Evolutionary conservation across 805 yeast species (phyloP).

Genomic region (Debaryomyces castellii): DNA sequence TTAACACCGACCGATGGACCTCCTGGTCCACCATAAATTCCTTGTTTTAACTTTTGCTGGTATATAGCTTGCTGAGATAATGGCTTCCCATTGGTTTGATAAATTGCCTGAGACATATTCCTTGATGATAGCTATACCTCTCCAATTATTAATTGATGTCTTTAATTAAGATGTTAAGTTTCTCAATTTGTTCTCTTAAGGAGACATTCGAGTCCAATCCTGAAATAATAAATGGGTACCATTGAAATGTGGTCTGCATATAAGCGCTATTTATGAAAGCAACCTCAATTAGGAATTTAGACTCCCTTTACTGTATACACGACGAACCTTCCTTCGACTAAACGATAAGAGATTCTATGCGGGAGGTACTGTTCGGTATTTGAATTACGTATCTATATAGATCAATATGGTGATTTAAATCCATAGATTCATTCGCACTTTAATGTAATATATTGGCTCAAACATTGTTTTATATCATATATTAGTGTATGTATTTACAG

Average conservation of each 20-base stretch:
- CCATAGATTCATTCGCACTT: too few species aligned
- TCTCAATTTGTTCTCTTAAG: not conserved
- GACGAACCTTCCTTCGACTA: not conserved
- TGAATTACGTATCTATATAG: not conserved
- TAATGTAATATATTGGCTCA: too few species aligned
- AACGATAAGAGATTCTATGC: not conserved
- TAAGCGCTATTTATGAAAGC: not conserved
- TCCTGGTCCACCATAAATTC: constrained; percentile 54
- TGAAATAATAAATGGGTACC: not conserved
- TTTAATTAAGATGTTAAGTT: not conserved
- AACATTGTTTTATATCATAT: too few species aligned
- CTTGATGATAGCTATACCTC: not conserved
- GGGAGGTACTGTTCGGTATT: not conserved
- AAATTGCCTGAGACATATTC: constrained; percentile 44
- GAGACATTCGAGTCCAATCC: not conserved
- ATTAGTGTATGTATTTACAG: not conserved
- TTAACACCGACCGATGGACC: constrained; percentile 59
- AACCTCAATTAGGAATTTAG: not conserved
- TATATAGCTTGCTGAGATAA: constrained; percentile 73
- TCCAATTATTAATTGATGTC: not conserved
- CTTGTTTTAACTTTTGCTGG: constrained; percentile 70
- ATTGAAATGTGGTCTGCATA: not conserved
- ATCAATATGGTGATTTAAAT: too few species aligned
- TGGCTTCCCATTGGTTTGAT: constrained; percentile 70
- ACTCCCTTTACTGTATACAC: not conserved